These are phyloP conservation scores for Tephrocybe sp. DNA, from an alignment of 768 basidiomycete species.

Conservation along the genomic window DNA sequence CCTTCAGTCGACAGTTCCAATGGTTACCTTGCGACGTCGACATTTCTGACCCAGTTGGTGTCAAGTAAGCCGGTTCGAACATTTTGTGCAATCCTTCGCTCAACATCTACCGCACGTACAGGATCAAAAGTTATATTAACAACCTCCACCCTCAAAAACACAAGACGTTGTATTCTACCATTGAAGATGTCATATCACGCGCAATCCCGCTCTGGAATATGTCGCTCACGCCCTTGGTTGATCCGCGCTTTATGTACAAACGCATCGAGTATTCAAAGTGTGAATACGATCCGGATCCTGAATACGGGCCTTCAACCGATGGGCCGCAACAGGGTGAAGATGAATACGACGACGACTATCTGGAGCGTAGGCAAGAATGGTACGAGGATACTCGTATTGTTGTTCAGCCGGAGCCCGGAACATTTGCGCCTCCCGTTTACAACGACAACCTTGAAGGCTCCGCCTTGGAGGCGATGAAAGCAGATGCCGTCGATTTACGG, in stretches of 20 bases:
- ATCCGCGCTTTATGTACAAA: not conserved
- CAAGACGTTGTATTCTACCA: constrained; percentile 22
- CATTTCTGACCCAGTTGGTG: constrained; percentile 16
- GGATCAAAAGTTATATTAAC: constrained; percentile 42
- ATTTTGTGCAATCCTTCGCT: not conserved
- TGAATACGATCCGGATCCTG: constrained; percentile 18
- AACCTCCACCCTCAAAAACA: constrained; percentile 34
- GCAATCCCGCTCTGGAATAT: constrained; percentile 34
- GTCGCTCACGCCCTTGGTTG: constrained; percentile 18
- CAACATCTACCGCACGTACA: constrained; percentile 1
- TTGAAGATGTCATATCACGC: constrained; percentile 27
- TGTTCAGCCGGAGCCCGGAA: constrained; percentile 16
- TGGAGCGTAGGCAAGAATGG: constrained; percentile 12
- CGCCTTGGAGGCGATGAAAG: not conserved
- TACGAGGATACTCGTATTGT: constrained; percentile 4
- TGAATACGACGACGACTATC: constrained; percentile 19
- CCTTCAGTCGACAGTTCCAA: constrained; percentile 12
- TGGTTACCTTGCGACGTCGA: constrained; percentile 32
- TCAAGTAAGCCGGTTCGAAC: constrained; percentile 15
- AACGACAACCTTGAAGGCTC: not conserved
- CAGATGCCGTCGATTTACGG: constrained; percentile 3
- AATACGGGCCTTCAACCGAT: constrained; percentile 8
- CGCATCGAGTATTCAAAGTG: constrained; percentile 17
- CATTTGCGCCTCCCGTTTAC: constrained; percentile 13
- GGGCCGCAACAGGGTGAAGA: constrained; percentile 16